Evolutionary conservation across 164 flowering plant genomes (phyloP).

Genomic region (Aristolochia fimbriata): DNA sequence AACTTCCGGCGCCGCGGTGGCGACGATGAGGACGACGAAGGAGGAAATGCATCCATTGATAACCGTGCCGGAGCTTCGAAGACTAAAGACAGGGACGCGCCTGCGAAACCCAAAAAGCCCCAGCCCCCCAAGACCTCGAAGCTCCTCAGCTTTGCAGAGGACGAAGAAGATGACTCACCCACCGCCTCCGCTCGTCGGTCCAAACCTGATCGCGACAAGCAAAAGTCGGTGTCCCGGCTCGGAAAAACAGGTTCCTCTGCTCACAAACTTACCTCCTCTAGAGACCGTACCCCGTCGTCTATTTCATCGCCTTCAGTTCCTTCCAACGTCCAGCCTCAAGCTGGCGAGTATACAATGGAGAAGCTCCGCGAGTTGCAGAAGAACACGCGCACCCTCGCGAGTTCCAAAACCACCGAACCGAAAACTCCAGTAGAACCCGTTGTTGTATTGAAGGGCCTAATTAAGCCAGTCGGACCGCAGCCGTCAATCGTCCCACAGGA

Average conservation of each 20-base stretch:
- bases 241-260: slow-evolving; percentile 29
- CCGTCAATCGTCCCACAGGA: slow-evolving; percentile 4
- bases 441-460: slow-evolving; percentile 58
- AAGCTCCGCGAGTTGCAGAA: slow-evolving; percentile 81
- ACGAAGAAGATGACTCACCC: slow-evolving; percentile 40
- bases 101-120: slow-evolving; percentile 24
- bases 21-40: slow-evolving; percentile 15
- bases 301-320: slow-evolving; percentile 20
- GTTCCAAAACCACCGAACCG: slow-evolving; percentile 20
- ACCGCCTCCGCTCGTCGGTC: slow-evolving; percentile 11
- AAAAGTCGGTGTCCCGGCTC: slow-evolving; percentile 18
- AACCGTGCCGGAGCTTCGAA: slow-evolving; percentile 2
- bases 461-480: slow-evolving; percentile 36
- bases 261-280: slow-evolving; percentile 40
- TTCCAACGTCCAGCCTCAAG: slow-evolving; percentile 77
- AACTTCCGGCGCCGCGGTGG: slow-evolving; percentile 29
- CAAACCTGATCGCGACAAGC: not conserved
- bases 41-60: slow-evolving; percentile 4
- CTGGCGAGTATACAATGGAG: slow-evolving; percentile 82
- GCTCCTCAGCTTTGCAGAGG: slow-evolving; percentile 87
- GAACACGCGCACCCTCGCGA: slow-evolving; percentile 66
- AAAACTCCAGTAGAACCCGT: slow-evolving; percentile 39
- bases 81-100: slow-evolving; percentile 5
- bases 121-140: slow-evolving; percentile 21
- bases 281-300: slow-evolving; percentile 31